These are phyloP conservation scores for Grigorovia jiainica DNA, from an alignment of 805 yeast genomes.

Conservation along the genomic window DNA sequence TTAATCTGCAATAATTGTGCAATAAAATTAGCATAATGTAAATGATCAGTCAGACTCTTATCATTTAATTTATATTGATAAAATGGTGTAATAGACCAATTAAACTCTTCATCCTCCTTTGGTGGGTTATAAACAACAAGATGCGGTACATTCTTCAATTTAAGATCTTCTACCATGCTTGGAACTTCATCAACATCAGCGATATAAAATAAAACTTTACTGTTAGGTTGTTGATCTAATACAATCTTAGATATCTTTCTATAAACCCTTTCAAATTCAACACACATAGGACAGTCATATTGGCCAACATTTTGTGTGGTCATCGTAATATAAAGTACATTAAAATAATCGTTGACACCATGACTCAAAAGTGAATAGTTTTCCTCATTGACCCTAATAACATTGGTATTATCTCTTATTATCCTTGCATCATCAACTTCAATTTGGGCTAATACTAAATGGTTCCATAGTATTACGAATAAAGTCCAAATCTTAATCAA, in stretches of 20 bases:
- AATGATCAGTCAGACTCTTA: slow-evolving; percentile 28
- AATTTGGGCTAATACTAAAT: neutral
- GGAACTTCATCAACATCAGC: slow-evolving; percentile 43
- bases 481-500: neutral
- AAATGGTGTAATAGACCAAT: slow-evolving; percentile 27
- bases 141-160: slow-evolving; percentile 49
- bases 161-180: slow-evolving; percentile 32
- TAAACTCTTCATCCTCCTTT: slow-evolving; percentile 16
- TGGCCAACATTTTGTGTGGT: slow-evolving; percentile 35
- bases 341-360: slow-evolving; percentile 44
- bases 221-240: slow-evolving; percentile 34
- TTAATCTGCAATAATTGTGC: slow-evolving; percentile 36
- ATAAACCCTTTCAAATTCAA: slow-evolving; percentile 33
- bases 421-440: slow-evolving; percentile 7
- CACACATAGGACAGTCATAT: slow-evolving; percentile 32
- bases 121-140: slow-evolving; percentile 58
- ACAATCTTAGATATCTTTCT: slow-evolving; percentile 37
- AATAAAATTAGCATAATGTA: slow-evolving; percentile 46
- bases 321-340: slow-evolving; percentile 47
- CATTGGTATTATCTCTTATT: slow-evolving; percentile 25
- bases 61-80: slow-evolving; percentile 29
- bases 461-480: neutral
- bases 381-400: slow-evolving; percentile 35
- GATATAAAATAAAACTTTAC: slow-evolving; percentile 36
- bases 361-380: slow-evolving; percentile 32